Base-by-base conservation (phyloP, 2,329 filamentous ascomycete species). In the Arachnomyces sp. region DNA sequence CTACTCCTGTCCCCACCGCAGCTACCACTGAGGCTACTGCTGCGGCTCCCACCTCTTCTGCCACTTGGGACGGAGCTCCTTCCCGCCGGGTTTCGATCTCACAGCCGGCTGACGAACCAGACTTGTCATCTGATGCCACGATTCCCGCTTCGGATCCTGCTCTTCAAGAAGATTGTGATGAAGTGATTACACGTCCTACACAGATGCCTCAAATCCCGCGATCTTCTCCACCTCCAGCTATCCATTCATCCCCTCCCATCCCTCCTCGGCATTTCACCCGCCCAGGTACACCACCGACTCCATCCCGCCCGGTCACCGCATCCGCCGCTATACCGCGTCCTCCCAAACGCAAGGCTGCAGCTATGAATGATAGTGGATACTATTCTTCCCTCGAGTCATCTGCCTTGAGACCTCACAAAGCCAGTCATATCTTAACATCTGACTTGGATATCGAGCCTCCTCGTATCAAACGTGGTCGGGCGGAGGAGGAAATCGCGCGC, bases 341-440 rank as follows among this genome's bases (percentile, higher is more conserved):
- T 30, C 80, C 82, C 49, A 86, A 85, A 65, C 81, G 84, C 49
- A 90, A 87, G 60, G 78, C 84, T 53, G 76, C 77, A 20, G 82
- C 83, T 9, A 82, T 93, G 70, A 86, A 84, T 55, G 92, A 98
- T 63, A 96, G 90, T 58, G 92, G 92, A 31, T 98, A 96, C 63
- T 94, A 94, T 59, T 96, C 92, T 1, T 95, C 89, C 0, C 74
- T 96, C 13, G 89, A 95, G 52, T 96, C 92, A 2, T 96, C 92
- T 0, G 87, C 76, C 11, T 76, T 86, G 59, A 78, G 90, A 43
- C 80, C 83, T 35, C 79, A 81, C 47, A 75, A 77, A 48, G 71
- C 76, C 44, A 68, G 68, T 12, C 71, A 77, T 42, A 71, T 85
- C 13, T 72, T 87, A 32, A 86, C 82, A 3, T 90, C 86, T 0